Evolutionary conservation across 441 rosid genomes (phyloP), one percentile per base, ranked within the genome.

Genomic region (Biscutella laevigata): DNA sequence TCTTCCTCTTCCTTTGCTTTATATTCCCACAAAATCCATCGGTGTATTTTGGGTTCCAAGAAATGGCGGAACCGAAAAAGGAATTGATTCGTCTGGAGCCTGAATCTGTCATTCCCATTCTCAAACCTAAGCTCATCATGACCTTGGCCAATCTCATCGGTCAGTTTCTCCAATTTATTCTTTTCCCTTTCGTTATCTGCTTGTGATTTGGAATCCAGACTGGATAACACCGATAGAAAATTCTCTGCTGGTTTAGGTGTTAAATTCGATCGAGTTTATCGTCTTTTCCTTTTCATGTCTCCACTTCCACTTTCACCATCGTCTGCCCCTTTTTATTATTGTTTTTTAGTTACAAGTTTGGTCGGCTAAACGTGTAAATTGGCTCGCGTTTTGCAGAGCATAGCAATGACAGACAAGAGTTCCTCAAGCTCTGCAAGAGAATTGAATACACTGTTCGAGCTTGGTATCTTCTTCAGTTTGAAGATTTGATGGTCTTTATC

Each of bases 361-460:
- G 38, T 15, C 29, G 12, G 40, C 4, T 9, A 0, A 4, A 11
- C 10, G 29, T 26, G 9, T 26, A 26, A 43, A 26, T 5, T 11
- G 13, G 19, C 7, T 30, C 21, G 4, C 44, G 28, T 19, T 39
- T 11, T 48, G 58, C 73, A 83, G 89, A 81, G 54, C 50, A 63
- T 29, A 65, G 53, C 46, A 32, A 75, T 41, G 85, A 86, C 22
- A 73, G 77, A 37, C 74, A 71, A 15, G 87, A 89, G 75, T 89
- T 86, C 56, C 56, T 77, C 17, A 86, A 84, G 80, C 72, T 86
- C 33, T 89, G 91, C 73, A 71, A 77, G 73, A 72, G 95, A 69
- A 77, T 82, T 24, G 94, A 86, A 53, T 84, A 79, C 80, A 84
- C 81, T 3, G 76, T 89, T 69, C 77, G 91, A 39, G 95, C 95